These are phyloP conservation scores for Isoetes taiwanensis DNA, from an alignment of 75 land plant genomes.

Conservation along the genomic window DNA sequence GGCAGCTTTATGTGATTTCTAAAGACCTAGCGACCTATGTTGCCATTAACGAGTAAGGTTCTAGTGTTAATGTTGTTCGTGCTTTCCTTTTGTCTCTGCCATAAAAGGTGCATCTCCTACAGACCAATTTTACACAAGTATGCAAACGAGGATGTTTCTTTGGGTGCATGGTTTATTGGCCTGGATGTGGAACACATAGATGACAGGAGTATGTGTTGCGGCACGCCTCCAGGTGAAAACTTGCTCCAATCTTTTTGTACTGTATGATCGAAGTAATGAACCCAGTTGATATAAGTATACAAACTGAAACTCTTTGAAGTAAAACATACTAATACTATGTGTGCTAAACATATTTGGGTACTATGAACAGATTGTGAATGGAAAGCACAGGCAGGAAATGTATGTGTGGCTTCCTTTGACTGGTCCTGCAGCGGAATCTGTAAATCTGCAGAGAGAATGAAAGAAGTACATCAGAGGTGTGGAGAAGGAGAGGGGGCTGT, in stretches of 20 bases:
- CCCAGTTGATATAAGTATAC: no score
- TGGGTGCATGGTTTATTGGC: constrained; percentile 86
- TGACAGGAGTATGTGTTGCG: constrained; percentile 35
- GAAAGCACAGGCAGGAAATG: constrained; percentile 53
- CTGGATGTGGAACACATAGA: constrained; percentile 70
- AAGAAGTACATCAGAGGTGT: constrained; percentile 42
- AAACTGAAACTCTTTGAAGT: no score
- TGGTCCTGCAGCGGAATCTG: constrained; percentile 87
- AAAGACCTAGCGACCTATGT: constrained; percentile 40
- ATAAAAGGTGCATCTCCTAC: background rate
- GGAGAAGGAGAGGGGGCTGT: constrained; percentile 41
- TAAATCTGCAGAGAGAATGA: constrained; percentile 55
- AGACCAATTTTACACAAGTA: constrained; percentile 72
- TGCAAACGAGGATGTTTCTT: constrained; percentile 87
- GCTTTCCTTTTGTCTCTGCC: background rate
- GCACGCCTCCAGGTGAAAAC: constrained; percentile 40
- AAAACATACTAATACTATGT: no score
- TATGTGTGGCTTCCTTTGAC: constrained; percentile 60
- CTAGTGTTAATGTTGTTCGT: background rate
- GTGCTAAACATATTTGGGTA: no score
- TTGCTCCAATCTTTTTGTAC: background rate
- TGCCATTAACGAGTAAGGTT: constrained; percentile 15
- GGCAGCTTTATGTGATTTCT: constrained; percentile 40
- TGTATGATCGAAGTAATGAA: no score
- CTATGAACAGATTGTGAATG: no score